phyloP scores from a whole-genome alignment of 768 basidiomycete genomes.

The Serendipita sp. region DNA sequence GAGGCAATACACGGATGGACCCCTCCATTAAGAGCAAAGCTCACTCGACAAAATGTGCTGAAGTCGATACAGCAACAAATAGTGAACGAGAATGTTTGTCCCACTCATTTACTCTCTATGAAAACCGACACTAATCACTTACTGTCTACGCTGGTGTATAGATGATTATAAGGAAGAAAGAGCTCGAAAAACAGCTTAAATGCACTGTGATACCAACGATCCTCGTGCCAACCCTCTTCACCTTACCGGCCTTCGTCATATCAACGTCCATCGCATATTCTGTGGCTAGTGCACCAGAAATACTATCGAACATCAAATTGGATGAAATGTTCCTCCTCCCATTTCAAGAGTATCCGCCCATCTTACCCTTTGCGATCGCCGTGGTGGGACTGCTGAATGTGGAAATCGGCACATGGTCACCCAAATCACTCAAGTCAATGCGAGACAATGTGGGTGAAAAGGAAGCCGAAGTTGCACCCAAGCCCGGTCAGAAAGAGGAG shows the following conservation, averaged over 20 bases:
- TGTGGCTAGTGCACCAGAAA: conserved; percentile 41
- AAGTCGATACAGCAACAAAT: conserved; percentile 26
- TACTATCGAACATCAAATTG: conserved; percentile 31
- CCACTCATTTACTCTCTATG: conserved; percentile 3
- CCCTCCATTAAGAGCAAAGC: conserved; percentile 35
- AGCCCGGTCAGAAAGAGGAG: neutral
- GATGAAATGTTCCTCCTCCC: conserved; percentile 54
- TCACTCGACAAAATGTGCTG: conserved; percentile 33
- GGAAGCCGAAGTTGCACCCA: neutral
- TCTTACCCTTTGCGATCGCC: conserved; percentile 55
- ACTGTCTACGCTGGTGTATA: conserved; percentile 15
- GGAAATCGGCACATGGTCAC: conserved; percentile 53
- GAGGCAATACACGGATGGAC: conserved; percentile 37
- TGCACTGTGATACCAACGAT: conserved; percentile 45
- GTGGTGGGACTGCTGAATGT: conserved; percentile 64
- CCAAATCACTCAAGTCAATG: neutral
- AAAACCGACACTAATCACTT: conserved; percentile 6
- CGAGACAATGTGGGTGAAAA: neutral
- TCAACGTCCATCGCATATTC: conserved; percentile 41
- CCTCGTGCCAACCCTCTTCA: conserved; percentile 42
- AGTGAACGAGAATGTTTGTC: conserved; percentile 5
- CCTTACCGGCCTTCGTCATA: conserved; percentile 59
- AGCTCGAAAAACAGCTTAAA: conserved; percentile 41
- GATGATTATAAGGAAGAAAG: conserved; percentile 38
- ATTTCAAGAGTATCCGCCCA: conserved; percentile 53